Percentiles rank a stretch among this genome's conserved stretches.
Evolutionary conservation across 163 green algal species (phyloP).

Genomic region (Chloroidium sp.): DNA sequence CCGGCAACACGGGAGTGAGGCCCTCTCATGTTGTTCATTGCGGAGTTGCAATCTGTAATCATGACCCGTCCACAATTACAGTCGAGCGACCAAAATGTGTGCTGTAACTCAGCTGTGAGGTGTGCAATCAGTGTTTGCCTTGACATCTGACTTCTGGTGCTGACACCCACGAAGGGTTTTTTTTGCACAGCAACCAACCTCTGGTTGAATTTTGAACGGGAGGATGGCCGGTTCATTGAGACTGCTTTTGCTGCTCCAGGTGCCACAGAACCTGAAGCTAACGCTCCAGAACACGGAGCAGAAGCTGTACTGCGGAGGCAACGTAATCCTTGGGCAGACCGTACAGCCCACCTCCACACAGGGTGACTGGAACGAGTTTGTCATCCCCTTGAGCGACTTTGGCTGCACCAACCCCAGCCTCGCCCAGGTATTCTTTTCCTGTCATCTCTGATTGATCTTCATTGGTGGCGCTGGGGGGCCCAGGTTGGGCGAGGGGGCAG

Average conservation of each 20-base stretch:
- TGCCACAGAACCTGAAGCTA: constrained; percentile 3
- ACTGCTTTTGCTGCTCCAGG: neutral
- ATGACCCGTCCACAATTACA: too few relatives aligned
- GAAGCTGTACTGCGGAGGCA: constrained; percentile 4
- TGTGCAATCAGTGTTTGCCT: too few relatives aligned
- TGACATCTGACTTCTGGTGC: too few relatives aligned
- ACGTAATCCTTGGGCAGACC: neutral
- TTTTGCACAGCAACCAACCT: too few relatives aligned
- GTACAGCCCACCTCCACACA: neutral
- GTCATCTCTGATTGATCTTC: neutral
- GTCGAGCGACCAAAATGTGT: too few relatives aligned
- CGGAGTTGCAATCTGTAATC: too few relatives aligned
- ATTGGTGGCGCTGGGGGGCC: neutral
- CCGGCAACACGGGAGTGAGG: neutral
- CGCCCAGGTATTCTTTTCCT: neutral
- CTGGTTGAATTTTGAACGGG: too few relatives aligned
- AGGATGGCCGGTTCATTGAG: too few relatives aligned
- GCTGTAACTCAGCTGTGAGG: too few relatives aligned
- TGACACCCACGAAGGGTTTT: too few relatives aligned
- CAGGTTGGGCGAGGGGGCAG: too few relatives aligned
- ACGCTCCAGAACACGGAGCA: constrained; percentile 20
- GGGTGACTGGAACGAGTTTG: neutral
- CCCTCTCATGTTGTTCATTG: too few relatives aligned
- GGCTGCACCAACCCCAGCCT: neutral
- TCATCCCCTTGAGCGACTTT: constrained; percentile 3